These are phyloP conservation scores for Ustilago xerochloae DNA, from an alignment of 1,284 basidiomycete species.

Conservation along the genomic window DNA sequence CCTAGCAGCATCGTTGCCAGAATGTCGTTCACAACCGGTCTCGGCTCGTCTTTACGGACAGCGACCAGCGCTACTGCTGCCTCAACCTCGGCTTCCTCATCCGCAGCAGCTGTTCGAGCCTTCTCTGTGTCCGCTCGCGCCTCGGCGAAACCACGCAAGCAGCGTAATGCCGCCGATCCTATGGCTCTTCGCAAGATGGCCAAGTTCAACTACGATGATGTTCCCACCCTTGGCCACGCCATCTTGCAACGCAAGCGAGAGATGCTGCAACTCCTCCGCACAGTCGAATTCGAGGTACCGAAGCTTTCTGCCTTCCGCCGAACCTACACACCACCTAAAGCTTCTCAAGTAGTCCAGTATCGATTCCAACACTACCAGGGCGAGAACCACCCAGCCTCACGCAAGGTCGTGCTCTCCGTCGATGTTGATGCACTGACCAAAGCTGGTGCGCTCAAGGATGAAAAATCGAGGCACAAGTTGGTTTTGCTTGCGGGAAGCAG, in stretches of 20 bases:
- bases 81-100: conserved; percentile 17
- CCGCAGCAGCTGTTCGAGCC: conserved; percentile 28
- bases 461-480: conserved; percentile 67
- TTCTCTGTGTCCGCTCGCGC: conserved; percentile 40
- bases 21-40: conserved; percentile 23
- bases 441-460: conserved; percentile 40
- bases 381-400: conserved; percentile 66
- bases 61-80: conserved; percentile 16
- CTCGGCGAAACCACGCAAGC: conserved; percentile 53
- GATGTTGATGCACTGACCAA: conserved; percentile 55
- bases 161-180: conserved; percentile 44
- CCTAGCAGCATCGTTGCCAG: background rate
- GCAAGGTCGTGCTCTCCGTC: conserved; percentile 67
- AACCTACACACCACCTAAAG: conserved; percentile 59
- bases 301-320: conserved; percentile 64
- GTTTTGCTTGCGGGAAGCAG: conserved; percentile 67
- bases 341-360: conserved; percentile 50
- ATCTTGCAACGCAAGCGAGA: conserved; percentile 58
- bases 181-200: conserved; percentile 55
- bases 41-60: conserved; percentile 28
- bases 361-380: conserved; percentile 69
- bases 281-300: conserved; percentile 63
- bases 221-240: conserved; percentile 63
- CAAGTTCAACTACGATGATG: conserved; percentile 64
- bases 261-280: conserved; percentile 56